Percentiles rank a stretch among this genome's conserved stretches.
Conservation (phyloP, 2,329 filamentous ascomycete species). For the Alternaria arbusti region DNA sequence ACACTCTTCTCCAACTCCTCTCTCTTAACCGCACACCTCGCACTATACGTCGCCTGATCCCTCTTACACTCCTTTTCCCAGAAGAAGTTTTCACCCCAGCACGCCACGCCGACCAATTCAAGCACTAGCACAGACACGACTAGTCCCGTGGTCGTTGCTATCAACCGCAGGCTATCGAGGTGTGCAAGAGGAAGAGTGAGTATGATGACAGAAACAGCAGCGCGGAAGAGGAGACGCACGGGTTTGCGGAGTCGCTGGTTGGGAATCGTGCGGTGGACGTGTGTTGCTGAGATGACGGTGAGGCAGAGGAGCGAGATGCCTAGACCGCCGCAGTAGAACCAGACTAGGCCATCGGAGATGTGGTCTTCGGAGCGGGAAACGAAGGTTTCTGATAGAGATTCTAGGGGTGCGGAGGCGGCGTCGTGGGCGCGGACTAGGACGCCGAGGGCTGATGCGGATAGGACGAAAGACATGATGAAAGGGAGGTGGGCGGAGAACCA, state of each 20-base stretch:
- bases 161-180: slow-evolving; percentile 47
- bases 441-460: slow-evolving; percentile 64
- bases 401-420: slow-evolving; percentile 54
- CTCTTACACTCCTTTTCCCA: slow-evolving; percentile 32
- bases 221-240: slow-evolving; percentile 60
- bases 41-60: slow-evolving; percentile 38
- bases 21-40: slow-evolving; percentile 37
- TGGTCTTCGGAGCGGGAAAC: slow-evolving; percentile 56
- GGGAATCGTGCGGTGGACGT: slow-evolving; percentile 62
- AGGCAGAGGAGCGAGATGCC: slow-evolving; percentile 63
- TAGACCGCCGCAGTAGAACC: slow-evolving; percentile 70
- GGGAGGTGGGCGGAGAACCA: slow-evolving; percentile 66
- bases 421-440: slow-evolving; percentile 67
- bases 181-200: slow-evolving; percentile 61
- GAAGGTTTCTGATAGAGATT: slow-evolving; percentile 60
- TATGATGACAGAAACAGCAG: slow-evolving; percentile 58
- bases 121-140: slow-evolving; percentile 42
- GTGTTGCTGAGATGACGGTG: slow-evolving; percentile 61
- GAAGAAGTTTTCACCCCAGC: slow-evolving; percentile 36
- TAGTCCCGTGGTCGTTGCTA: slow-evolving; percentile 50
- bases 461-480: slow-evolving; percentile 68
- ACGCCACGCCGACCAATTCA: slow-evolving; percentile 45
- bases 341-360: slow-evolving; percentile 62
- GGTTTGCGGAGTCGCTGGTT: slow-evolving; percentile 59
- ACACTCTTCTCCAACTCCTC: slow-evolving; percentile 40